Evolutionary conservation across 306 rosid species (phyloP), one percentile per base, ranked within the genome.

Genomic region (Alnus glutinosa): DNA sequence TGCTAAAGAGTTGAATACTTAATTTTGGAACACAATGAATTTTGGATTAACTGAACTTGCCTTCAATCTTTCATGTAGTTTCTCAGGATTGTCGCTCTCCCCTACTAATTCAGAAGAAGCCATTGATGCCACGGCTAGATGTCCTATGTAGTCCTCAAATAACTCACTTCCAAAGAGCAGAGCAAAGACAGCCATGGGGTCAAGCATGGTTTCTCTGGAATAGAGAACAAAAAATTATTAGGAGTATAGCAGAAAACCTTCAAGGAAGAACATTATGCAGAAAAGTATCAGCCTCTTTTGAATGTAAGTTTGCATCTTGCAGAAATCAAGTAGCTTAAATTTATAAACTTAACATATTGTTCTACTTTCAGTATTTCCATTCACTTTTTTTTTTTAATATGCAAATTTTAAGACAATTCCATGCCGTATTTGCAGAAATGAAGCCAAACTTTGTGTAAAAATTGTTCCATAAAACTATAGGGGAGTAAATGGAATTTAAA

Each of bases 131-230:
- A 93, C 97, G 69, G 97, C 94, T 75, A 93, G 79, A 87, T 93
- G 98, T 74, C 99, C 98, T 54, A 90, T 57, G 61, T 95, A 95
- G 83, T 93, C 94, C 87, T 95, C 99, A 82, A 95, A 95, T 82
- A 91, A 76, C 84, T 93, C 98, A 81, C 97, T 93, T 79, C 99
- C 98, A 75, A 95, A 93, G 72, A 91, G 92, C 78, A 91, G 87
- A 39, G 98, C 90, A 73, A 95, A 95, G 62, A 95, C 94, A 57
- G 98, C 94, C 72, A 80, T 90, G 11, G 99, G 97, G 37, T 95
- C 99, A 82, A 95, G 90, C 97, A 93, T 90, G 73, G 91, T 84
- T 75, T 93, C 98, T 89, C 99, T 95, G 87, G 19, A 78, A 78
- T 74, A 62, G 72, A 75, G 77, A n/a, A 82, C 71, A 83, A 59